These are phyloP conservation scores for thale cress (Arabidopsis thaliana) DNA, from an alignment of 345 rosid species.

Conservation along the genomic window DNA sequence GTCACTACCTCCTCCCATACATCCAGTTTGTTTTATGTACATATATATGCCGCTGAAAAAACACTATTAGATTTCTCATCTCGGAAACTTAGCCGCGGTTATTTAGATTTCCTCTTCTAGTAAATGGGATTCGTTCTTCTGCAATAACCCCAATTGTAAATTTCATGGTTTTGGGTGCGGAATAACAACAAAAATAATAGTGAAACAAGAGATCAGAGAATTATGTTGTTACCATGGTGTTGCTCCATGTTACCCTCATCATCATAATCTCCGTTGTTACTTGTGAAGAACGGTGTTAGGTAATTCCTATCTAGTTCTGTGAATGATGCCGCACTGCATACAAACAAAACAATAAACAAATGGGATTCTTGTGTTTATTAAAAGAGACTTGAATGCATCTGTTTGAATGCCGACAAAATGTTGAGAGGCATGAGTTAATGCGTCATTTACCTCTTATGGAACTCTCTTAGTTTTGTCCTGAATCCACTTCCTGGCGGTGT, in stretches of 20 bases:
- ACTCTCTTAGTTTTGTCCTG: slow-evolving; percentile 81
- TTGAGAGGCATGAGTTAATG: neutral
- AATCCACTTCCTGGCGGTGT: slow-evolving; percentile 76
- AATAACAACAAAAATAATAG: neutral
- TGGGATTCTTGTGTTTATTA: neutral
- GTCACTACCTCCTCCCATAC: slow-evolving; percentile 10
- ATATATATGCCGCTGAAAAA: slow-evolving; percentile 12
- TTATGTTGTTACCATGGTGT: slow-evolving; percentile 26
- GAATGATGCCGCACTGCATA: slow-evolving; percentile 76
- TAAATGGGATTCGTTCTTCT: slow-evolving; percentile 56
- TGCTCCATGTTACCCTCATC: slow-evolving; percentile 43
- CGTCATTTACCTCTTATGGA: slow-evolving; percentile 66
- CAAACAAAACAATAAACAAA: neutral
- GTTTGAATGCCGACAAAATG: neutral
- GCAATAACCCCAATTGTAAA: slow-evolving; percentile 7
- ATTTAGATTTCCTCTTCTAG: slow-evolving; percentile 50
- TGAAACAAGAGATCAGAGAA: neutral
- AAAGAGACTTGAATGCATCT: neutral
- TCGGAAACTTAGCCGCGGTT: slow-evolving; percentile 37
- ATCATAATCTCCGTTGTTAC: slow-evolving; percentile 73
- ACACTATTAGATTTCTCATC: slow-evolving; percentile 9
- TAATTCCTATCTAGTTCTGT: slow-evolving; percentile 79
- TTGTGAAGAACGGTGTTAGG: slow-evolving; percentile 87
- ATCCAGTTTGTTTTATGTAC: slow-evolving; percentile 28
- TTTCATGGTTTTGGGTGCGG: neutral